Evolutionary conservation across 2,329 filamentous ascomycete species (phyloP), one percentile per base, ranked within the genome.

Genomic region (Sphaceloma murrayae): DNA sequence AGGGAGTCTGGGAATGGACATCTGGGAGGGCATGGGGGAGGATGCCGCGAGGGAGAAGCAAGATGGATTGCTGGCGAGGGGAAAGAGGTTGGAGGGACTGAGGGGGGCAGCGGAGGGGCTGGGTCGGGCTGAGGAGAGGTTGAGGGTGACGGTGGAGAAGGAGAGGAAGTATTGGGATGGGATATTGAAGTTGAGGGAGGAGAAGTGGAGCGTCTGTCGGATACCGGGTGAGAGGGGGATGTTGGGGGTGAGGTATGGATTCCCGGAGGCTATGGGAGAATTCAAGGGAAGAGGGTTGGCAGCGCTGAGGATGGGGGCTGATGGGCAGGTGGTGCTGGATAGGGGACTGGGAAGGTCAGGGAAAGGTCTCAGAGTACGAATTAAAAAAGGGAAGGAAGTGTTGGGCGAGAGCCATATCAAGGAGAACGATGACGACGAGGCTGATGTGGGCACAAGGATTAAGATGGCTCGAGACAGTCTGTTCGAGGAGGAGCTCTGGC

Each of bases 121-220:
- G 16, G 66, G 86, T 10, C 73, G 77, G 7, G 81, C 87, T 3
- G 82, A 84, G 0, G 70, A 73, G 18, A 74, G 85, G 30, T 65
- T 98, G 9, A 76, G 85, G 53, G 75, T 74, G 8, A 88, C 94
- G 60, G 82, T 93, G 24, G 72, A 75, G 7, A 76, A 78, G 21
- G 91, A 98, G 66, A 80, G 80, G 2, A 80, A 74, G 54, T 98
- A 94, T 62, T 98, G 91, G 91, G 75, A 82, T 45, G 82, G 94
- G 54, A 75, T 96, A 2, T 67, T 94, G 34, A 76, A 78, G 7
- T 78, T 96, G 33, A 86, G 82, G 51, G 77, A 86, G 52, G 80
- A 79, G 45, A 87, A 88, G 3, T 98, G 91, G 89, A 80, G 83
- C 14, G 68, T 96, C 13, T 89, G 82, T 53, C 75, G 82, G 38